These are phyloP conservation scores for Funneliformis caledonium DNA, from an alignment of 371 early-diverging fungal species.

Conservation along the genomic window DNA sequence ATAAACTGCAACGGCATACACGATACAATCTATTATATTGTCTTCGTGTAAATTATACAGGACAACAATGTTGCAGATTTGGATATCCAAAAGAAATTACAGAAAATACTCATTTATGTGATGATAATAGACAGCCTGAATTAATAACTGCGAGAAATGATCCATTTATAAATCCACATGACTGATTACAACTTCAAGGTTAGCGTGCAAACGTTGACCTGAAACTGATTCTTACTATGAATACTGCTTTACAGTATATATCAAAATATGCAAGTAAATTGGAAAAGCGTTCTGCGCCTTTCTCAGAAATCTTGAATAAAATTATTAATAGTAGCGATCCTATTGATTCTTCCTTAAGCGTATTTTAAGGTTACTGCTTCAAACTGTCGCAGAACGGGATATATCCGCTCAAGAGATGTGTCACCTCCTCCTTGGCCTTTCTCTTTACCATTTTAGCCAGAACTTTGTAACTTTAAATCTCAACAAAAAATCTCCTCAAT, in stretches of 20 bases:
- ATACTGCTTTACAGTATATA: background rate
- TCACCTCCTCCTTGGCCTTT: too few species aligned
- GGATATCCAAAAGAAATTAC: background rate
- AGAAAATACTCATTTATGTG: background rate
- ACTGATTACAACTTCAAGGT: background rate
- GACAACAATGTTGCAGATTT: background rate
- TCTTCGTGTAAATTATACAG: background rate
- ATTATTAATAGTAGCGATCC: too few species aligned
- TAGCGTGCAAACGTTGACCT: background rate
- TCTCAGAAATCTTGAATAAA: too few species aligned
- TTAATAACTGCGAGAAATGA: conserved; percentile 8
- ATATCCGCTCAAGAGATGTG: too few species aligned
- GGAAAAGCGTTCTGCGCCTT: too few species aligned
- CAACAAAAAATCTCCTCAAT: too few species aligned
- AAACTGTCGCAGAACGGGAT: too few species aligned
- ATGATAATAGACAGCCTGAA: background rate
- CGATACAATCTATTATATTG: background rate
- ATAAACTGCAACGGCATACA: background rate
- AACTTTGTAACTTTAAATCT: too few species aligned
- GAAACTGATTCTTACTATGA: background rate
- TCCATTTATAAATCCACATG: background rate
- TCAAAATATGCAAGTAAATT: too few species aligned
- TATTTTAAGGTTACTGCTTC: too few species aligned
- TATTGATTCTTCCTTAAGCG: too few species aligned
- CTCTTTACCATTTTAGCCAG: too few species aligned